Evolutionary conservation across 768 basidiomycete species (phyloP).

Genomic region (Symmetrospora coprosmae): DNA sequence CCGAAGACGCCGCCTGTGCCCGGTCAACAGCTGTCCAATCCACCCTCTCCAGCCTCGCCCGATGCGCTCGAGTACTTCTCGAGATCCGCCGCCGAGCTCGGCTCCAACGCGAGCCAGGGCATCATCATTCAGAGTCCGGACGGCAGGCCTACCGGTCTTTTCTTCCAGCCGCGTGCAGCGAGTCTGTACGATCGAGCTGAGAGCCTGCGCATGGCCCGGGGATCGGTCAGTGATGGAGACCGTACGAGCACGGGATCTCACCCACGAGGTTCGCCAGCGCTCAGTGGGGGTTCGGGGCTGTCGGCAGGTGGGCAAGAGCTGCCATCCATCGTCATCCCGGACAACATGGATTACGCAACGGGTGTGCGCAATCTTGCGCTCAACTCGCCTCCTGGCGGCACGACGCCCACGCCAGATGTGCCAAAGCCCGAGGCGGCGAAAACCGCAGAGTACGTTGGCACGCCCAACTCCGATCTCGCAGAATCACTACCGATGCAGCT

Average conservation of each 20-base stretch:
- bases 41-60: constrained; percentile 16
- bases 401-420: no score
- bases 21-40: constrained; percentile 19
- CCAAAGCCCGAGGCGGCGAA: no score
- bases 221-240: no score
- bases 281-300: background rate
- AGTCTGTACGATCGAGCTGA: constrained; percentile 17
- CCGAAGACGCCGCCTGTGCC: constrained; percentile 14
- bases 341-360: constrained; percentile 18
- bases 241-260: background rate
- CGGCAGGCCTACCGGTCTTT: constrained; percentile 85
- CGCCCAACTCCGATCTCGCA: no score
- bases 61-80: constrained; percentile 46
- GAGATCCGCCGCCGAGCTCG: constrained; percentile 51
- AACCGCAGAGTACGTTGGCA: no score
- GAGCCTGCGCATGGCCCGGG: constrained; percentile 9
- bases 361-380: no score
- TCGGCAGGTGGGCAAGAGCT: background rate
- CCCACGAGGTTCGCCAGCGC: background rate
- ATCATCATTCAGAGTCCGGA: constrained; percentile 83
- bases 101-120: constrained; percentile 65
- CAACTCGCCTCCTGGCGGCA: no score
- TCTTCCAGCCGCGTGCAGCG: constrained; percentile 58
- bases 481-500: no score
- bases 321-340: constrained; percentile 12